Base-by-base conservation (phyloP, 1,139 yeast genomes). In the Scheffersomyces segobiensis region DNA sequence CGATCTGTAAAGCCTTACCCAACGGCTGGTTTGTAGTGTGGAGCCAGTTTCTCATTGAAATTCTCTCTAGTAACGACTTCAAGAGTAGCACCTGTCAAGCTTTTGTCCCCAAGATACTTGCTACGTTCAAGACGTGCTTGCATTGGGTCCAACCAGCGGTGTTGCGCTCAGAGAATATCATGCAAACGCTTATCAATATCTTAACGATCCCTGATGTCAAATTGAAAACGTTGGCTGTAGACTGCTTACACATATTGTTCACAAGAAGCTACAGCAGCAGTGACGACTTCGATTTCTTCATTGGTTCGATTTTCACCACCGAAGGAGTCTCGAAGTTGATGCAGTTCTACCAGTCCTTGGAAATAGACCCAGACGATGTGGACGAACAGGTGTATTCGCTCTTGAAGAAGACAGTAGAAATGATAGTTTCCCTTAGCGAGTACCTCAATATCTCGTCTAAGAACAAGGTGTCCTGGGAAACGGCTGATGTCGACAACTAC, bases 11-110 rank as follows among this genome's bases (percentile, higher is more conserved):
- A 62, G 83, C 87, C 49, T 86, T 88, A 22, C 71, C 78, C 7
- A 89, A 87, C 55, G 99, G 99, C 47, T 96, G 99, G 99, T 87
- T 96, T 60, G 71, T 79, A 18, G 79, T 87, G 50, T 93, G 98
- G 97, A 81, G 89, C 52, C 74, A 79, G 53, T 85, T 87, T 55
- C 73, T 93, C 50, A 79, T 86, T 55, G 89, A 85, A 61, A 82
- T 86, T 39, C 76, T 80, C 53, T 69, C 73, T 21, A 70, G 66
- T 49, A 73, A 72, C 55, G 78, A 77, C 52, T 64, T 72, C 54
- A 62, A 69, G 68, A 66, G 81, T 73, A 62, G 82, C 70, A 56
- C 72, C 14, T 72, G 77, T 58, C 78, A 81, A 60, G 71, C 73
- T 26, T 84, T 88, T 68, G 88, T 87, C 1, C 83, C 90, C 50